Percentiles rank a stretch among this genome's conserved stretches.
These are phyloP conservation scores for Suhomyces bolitotheri DNA, from an alignment of 1,139 yeast genomes.

Conservation along the genomic window DNA sequence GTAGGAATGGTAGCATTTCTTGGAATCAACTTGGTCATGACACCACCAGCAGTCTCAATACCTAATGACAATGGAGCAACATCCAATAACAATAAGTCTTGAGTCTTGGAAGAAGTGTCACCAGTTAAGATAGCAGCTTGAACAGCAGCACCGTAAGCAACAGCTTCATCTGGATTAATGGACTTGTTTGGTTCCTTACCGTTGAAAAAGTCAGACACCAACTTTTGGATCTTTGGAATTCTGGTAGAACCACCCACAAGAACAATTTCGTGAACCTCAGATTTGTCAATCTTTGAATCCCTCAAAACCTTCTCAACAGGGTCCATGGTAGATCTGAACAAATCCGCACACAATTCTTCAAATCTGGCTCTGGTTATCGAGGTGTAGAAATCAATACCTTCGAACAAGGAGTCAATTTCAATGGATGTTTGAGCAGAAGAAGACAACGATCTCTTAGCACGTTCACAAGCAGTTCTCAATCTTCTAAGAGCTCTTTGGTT, in stretches of 20 bases:
- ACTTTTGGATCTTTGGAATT: constrained; percentile 90
- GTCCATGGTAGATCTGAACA: constrained; percentile 81
- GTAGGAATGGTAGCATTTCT: constrained; percentile 52
- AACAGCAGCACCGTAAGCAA: constrained; percentile 70
- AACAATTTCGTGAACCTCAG: constrained; percentile 81
- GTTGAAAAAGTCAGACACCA: constrained; percentile 82
- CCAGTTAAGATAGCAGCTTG: constrained; percentile 33
- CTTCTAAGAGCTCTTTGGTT: constrained; percentile 86
- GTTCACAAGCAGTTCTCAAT: constrained; percentile 88
- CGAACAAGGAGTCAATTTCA: constrained; percentile 79
- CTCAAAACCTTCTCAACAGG: constrained; percentile 86
- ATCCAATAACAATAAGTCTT: constrained; percentile 37
- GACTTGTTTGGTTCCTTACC: constrained; percentile 90
- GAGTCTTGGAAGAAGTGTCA: constrained; percentile 27
- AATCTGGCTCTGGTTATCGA: constrained; percentile 89
- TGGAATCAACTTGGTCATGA: constrained; percentile 48
- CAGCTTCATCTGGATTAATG: constrained; percentile 73
- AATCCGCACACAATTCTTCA: constrained; percentile 81
- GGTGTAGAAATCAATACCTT: constrained; percentile 80
- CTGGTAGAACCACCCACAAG: constrained; percentile 93
- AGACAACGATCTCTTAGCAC: constrained; percentile 88
- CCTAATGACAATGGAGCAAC: constrained; percentile 50
- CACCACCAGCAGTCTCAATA: constrained; percentile 51
- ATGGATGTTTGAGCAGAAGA: constrained; percentile 85
- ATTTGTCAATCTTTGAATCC: constrained; percentile 77